A percentile compares a stretch with the other conserved stretches of the same genome.
These are phyloP conservation scores for Entamoeba histolytica DNA, from an alignment of 208 protist species.

Conservation along the genomic window DNA sequence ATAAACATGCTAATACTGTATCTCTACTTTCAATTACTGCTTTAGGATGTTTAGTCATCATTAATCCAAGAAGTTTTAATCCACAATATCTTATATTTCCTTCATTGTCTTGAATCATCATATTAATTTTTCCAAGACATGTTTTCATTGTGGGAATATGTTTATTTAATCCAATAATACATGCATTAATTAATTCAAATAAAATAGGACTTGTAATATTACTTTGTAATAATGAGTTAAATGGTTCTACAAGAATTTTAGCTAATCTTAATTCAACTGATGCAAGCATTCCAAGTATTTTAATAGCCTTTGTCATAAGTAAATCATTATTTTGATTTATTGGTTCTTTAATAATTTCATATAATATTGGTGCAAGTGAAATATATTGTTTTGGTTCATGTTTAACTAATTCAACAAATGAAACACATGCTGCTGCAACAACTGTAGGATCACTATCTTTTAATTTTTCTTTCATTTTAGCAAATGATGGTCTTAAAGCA, in stretches of 20 bases:
- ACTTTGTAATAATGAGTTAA: neutral
- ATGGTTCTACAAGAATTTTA: neutral
- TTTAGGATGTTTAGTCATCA: slow-evolving; percentile 65
- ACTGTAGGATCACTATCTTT: neutral
- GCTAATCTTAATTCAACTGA: neutral
- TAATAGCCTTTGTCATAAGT: neutral
- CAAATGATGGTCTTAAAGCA: neutral
- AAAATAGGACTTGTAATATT: neutral
- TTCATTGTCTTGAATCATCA: slow-evolving; percentile 77
- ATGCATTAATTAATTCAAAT: slow-evolving; percentile 83
- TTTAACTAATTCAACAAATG: neutral
- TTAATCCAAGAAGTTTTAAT: slow-evolving; percentile 61
- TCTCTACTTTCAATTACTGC: slow-evolving; percentile 60
- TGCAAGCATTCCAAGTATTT: neutral
- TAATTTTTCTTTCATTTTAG: neutral
- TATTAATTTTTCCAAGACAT: slow-evolving; percentile 63
- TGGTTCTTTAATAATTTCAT: neutral
- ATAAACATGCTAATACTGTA: slow-evolving; percentile 62
- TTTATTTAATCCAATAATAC: slow-evolving; percentile 34
- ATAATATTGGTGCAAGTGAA: neutral
- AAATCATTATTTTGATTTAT: neutral
- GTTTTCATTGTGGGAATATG: slow-evolving; percentile 50
- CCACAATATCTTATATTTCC: slow-evolving; percentile 93
- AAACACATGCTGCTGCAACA: neutral
- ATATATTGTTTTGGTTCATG: neutral